Conservation (phyloP, 495 filamentous ascomycete genomes). For the Chaetomidium leptoderma region DNA sequence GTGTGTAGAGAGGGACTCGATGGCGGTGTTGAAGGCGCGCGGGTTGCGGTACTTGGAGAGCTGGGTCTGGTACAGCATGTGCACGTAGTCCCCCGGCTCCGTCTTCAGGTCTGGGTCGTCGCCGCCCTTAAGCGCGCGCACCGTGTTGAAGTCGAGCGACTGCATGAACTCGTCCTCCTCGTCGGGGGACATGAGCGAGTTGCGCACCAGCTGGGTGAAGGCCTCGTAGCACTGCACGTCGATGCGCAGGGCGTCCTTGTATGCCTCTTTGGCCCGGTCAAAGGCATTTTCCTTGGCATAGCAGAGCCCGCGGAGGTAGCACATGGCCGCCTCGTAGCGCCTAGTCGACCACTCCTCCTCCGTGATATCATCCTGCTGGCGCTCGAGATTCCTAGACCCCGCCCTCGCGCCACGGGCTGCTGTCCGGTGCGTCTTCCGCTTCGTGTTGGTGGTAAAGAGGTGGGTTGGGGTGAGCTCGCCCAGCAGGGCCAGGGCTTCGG, state of each 20-base stretch:
- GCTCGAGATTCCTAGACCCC: conserved; percentile 45
- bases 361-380: conserved; percentile 49
- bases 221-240: conserved; percentile 98
- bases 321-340: conserved; percentile 93
- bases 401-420: conserved; percentile 42
- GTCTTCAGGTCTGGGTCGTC: conserved; percentile 56
- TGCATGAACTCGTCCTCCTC: conserved; percentile 94
- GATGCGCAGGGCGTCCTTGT: conserved; percentile 93
- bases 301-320: conserved; percentile 87
- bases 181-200: conserved; percentile 92
- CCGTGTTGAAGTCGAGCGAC: conserved; percentile 82
- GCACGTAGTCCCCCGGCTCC: conserved; percentile 87
- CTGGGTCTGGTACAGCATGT: conserved; percentile 94
- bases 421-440: conserved; percentile 48
- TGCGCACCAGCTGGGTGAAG: conserved; percentile 96
- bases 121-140: conserved; percentile 46
- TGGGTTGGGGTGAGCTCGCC: conserved; percentile 91
- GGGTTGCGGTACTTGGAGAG: conserved; percentile 95
- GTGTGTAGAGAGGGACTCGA: conserved; percentile 85
- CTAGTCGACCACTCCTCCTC: conserved; percentile 72
- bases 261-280: conserved; percentile 95
- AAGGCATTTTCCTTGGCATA: conserved; percentile 97
- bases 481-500: conserved; percentile 80
- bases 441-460: conserved; percentile 62
- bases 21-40: conserved; percentile 72